These are phyloP conservation scores for Penicillium maclennaniae DNA, from an alignment of 495 filamentous ascomycete genomes.

Conservation along the genomic window DNA sequence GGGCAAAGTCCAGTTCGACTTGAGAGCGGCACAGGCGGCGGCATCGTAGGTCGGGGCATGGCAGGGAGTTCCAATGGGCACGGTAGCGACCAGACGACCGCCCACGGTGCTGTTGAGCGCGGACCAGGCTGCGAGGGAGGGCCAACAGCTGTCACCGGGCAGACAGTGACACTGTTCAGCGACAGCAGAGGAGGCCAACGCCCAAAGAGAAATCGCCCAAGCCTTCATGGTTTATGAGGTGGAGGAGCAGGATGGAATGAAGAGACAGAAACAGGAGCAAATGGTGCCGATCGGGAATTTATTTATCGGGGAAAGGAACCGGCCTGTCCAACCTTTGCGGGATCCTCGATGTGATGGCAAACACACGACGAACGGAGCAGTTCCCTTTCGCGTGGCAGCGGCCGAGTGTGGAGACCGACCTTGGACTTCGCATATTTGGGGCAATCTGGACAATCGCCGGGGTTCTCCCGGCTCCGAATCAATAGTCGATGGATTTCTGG, in stretches of 20 bases:
- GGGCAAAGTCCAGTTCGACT: slow-evolving; percentile 22
- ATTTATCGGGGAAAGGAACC: neutral
- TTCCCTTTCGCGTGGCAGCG: slow-evolving; percentile 16
- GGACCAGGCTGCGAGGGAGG: slow-evolving; percentile 32
- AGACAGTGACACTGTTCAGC: slow-evolving; percentile 18
- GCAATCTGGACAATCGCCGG: neutral
- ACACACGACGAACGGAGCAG: slow-evolving; percentile 12
- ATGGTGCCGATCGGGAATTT: slow-evolving; percentile 14
- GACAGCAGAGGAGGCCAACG: slow-evolving; percentile 20
- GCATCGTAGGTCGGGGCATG: slow-evolving; percentile 39
- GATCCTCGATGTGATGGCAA: slow-evolving; percentile 1
- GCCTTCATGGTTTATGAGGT: slow-evolving; percentile 22
- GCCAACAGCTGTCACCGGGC: slow-evolving; percentile 41
- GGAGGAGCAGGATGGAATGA: slow-evolving; percentile 5
- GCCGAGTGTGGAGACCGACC: neutral
- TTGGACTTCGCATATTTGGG: no score
- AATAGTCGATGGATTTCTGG: no score
- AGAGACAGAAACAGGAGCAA: neutral
- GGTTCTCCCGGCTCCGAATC: no score
- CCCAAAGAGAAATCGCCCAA: slow-evolving; percentile 20
- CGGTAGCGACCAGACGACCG: slow-evolving; percentile 40
- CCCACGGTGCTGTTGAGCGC: slow-evolving; percentile 35
- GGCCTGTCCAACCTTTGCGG: neutral
- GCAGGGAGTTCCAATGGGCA: slow-evolving; percentile 41
- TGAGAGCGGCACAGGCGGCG: slow-evolving; percentile 23